Evolutionary conservation across 345 rosid species (phyloP), one percentile per base, ranked within the genome.

Genomic region (Sisymbrium altissimum): DNA sequence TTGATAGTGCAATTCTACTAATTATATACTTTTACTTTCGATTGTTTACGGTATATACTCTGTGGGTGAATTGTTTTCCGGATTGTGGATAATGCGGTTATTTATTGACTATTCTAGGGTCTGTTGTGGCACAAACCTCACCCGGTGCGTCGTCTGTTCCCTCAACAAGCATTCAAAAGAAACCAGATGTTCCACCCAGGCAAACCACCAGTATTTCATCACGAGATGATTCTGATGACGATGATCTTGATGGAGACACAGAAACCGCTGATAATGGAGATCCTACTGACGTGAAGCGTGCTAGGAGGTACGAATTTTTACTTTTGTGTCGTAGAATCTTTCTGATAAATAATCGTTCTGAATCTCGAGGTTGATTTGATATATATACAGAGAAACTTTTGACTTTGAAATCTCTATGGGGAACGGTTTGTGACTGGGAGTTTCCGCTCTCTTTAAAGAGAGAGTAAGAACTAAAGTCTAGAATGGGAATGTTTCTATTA

Each of bases 201-300:
- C 96, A 86, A 83, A 76, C 93, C 27, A 85, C 92, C 9, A 92
- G 99, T 80, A 90, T 87, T 19, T 92, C 97, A 36, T 92, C 98
- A 7, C 80, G 92, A 78, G 98, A 91, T 36, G 97, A 91, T 84
- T 91, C 98, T 17, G 95, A 91, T 71, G 89, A 85, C 59, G 97
- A 95, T 54, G 99, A 88, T 39, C 85, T 89, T 82, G 97, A 92
- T 67, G 93, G 90, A 70, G 98, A 92, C 57, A 50, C 30, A 0
- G 56, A 50, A 50, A 50, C 56, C 12, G 79, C 87, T 18, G 92
- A 84, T 21, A 75, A 83, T 73, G 74, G 46, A 64, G 89, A 78
- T 83, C 96, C 87, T 19, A 66, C 81, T 73, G 87, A 84, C 75
- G 84, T 67, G 11, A 91, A 83, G 80, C 95, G 96, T 72, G 87